These are phyloP conservation scores for Chondrus crispus DNA, from an alignment of 23 red algal species.

Conservation along the genomic window DNA sequence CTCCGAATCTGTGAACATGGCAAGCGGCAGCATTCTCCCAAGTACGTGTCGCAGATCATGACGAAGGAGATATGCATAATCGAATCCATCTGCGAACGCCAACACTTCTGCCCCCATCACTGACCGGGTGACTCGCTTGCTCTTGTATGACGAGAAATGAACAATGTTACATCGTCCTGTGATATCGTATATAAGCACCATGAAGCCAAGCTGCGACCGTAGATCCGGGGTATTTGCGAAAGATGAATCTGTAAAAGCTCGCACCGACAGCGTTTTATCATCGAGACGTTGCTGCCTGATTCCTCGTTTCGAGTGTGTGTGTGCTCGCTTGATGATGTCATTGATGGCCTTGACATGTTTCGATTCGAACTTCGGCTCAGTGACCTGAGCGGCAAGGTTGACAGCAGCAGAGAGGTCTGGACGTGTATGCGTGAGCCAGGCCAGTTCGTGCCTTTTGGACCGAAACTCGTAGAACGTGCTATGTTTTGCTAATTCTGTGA, in stretches of 20 bases:
- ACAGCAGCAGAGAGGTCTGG: not conserved
- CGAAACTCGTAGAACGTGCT: not conserved
- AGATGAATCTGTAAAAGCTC: constrained; percentile 1
- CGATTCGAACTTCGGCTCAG: not conserved
- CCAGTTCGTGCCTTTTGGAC: not conserved
- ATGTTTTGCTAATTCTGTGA: not conserved
- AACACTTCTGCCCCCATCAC: constrained; percentile 7
- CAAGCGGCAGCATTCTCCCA: not conserved
- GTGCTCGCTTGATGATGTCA: not conserved
- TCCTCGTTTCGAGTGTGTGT: not conserved
- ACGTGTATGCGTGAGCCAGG: not conserved
- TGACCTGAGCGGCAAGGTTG: not conserved
- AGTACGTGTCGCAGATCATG: constrained; percentile 13
- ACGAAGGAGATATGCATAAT: not conserved
- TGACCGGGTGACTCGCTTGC: not conserved
- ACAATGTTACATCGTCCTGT: not conserved
- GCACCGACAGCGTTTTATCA: not conserved
- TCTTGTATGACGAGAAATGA: constrained; percentile 5
- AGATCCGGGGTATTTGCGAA: not conserved
- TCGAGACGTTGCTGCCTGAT: not conserved
- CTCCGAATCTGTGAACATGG: not conserved
- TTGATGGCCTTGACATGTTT: not conserved
- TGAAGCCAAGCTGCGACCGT: constrained; percentile 21
- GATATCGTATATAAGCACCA: constrained; percentile 5
- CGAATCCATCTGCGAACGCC: constrained; percentile 19